phyloP scores from a whole-genome alignment of 805 yeast genomes.

The Candida andamanensis region DNA sequence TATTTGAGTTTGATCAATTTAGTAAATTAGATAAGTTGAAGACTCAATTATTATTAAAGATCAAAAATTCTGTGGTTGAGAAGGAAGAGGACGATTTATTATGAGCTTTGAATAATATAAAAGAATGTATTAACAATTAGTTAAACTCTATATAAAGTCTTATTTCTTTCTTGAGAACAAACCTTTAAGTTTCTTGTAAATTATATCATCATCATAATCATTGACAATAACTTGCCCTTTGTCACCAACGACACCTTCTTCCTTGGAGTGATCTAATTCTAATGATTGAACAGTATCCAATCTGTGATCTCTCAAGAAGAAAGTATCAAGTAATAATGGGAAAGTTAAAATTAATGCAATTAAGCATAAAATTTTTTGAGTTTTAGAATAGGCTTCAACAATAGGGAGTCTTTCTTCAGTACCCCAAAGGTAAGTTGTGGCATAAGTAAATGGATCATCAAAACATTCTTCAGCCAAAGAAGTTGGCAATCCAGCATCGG shows the following conservation, averaged over 20 bases:
- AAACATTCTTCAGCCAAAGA: constrained; percentile 19
- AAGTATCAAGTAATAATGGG: constrained; percentile 43
- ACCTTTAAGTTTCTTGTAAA: constrained; percentile 12
- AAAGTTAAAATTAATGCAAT: constrained; percentile 52
- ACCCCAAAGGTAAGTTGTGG: constrained; percentile 51
- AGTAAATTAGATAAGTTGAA: constrained; percentile 87
- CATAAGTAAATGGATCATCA: constrained; percentile 48
- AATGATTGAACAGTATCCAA: constrained; percentile 32
- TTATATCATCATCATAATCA: constrained; percentile 20
- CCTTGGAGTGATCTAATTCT: constrained; percentile 13
- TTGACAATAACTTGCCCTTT: constrained; percentile 19
- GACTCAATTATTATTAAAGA: constrained; percentile 74
- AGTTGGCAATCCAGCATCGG: constrained; percentile 21
- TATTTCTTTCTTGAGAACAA: constrained; percentile 3
- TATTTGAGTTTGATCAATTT: constrained; percentile 83
- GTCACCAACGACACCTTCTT: constrained; percentile 14
- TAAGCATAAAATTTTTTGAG: constrained; percentile 54
- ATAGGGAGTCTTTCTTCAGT: constrained; percentile 55
- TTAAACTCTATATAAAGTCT: not conserved
- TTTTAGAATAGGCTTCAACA: constrained; percentile 52
- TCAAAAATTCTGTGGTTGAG: constrained; percentile 67
- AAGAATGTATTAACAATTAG: not conserved
- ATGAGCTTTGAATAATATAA: constrained; percentile 1
- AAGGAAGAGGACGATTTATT: constrained; percentile 39
- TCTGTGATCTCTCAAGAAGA: constrained; percentile 51